Evolutionary conservation across 352 stramenopile species (phyloP).

Genomic region (Pythium periplocum): DNA sequence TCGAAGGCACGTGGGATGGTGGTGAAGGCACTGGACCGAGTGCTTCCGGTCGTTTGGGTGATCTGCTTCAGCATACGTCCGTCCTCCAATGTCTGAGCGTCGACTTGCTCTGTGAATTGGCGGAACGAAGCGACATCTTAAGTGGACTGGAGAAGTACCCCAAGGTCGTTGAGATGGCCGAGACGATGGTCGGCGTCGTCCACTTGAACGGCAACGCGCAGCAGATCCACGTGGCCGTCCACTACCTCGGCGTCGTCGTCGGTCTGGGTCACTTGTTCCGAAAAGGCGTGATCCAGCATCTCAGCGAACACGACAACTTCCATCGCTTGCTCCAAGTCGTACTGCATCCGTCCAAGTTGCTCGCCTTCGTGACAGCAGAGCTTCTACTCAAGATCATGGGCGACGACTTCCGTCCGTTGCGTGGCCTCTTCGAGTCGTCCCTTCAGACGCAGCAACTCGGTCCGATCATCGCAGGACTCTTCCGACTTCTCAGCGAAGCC

Average conservation of each 20-base stretch:
- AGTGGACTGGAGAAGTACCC: constrained; percentile 38
- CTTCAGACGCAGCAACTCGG: constrained; percentile 31
- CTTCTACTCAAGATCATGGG: constrained; percentile 57
- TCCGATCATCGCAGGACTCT: constrained; percentile 45
- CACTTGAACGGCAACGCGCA: constrained; percentile 62
- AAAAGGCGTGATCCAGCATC: constrained; percentile 42
- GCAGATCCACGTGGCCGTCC: constrained; percentile 47
- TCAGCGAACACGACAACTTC: constrained; percentile 56
- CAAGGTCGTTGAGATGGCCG: constrained; percentile 42
- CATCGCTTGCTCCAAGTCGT: constrained; percentile 62
- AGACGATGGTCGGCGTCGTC: constrained; percentile 50
- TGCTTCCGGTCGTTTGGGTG: constrained; percentile 7
- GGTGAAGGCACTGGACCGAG: constrained; percentile 22
- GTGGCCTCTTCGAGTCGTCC: constrained; percentile 37
- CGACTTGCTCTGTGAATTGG: constrained; percentile 65
- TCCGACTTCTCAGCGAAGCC: constrained; percentile 51
- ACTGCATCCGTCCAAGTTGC: constrained; percentile 61
- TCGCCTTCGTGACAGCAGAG: constrained; percentile 42
- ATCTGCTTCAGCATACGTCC: constrained; percentile 15
- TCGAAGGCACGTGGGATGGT: constrained; percentile 50
- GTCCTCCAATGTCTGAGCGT: constrained; percentile 56
- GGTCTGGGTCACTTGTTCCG: constrained; percentile 54
- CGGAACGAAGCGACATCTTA: constrained; percentile 50
- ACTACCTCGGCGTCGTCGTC: constrained; percentile 58
- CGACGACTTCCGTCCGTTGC: constrained; percentile 48